These are phyloP conservation scores for Aplosporella prunicola DNA, from an alignment of 2,329 filamentous ascomycete species.

Conservation along the genomic window DNA sequence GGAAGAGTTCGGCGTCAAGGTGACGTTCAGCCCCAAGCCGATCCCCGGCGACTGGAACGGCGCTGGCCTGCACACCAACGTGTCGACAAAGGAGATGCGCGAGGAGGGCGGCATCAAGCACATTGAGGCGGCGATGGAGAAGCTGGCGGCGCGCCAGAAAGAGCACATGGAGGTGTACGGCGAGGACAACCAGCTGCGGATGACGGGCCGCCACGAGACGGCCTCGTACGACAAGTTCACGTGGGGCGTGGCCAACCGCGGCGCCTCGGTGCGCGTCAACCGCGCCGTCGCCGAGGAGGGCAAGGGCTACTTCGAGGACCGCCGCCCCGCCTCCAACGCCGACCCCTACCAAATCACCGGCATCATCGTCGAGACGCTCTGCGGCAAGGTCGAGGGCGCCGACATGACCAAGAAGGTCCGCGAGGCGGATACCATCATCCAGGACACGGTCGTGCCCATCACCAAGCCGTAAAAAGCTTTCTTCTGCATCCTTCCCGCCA, in stretches of 20 bases:
- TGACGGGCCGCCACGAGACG: conserved; percentile 91
- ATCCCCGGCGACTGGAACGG: conserved; percentile 97
- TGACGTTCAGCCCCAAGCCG: conserved; percentile 92
- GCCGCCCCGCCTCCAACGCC: conserved; percentile 64
- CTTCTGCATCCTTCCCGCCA: neutral
- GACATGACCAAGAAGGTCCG: conserved; percentile 34
- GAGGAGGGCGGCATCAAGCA: conserved; percentile 87
- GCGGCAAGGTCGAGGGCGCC: conserved; percentile 41
- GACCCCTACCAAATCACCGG: conserved; percentile 79
- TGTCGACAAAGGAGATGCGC: conserved; percentile 83
- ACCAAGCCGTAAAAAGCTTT: conserved; percentile 19
- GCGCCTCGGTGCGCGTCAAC: conserved; percentile 86
- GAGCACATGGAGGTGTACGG: conserved; percentile 79
- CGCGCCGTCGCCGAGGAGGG: conserved; percentile 75
- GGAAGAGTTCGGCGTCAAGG: conserved; percentile 93
- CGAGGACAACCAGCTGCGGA: conserved; percentile 88
- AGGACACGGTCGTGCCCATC: conserved; percentile 25
- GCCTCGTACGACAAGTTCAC: conserved; percentile 87
- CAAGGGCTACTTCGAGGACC: conserved; percentile 84
- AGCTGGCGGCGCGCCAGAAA: conserved; percentile 40
- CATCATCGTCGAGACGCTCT: conserved; percentile 65
- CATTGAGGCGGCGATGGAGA: conserved; percentile 68
- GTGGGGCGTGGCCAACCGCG: conserved; percentile 92
- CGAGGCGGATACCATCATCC: conserved; percentile 25
- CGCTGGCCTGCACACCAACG: conserved; percentile 87